These are phyloP conservation scores for Nicotiana obtusifolia DNA, from an alignment of 257 asterid genomes.

Conservation along the genomic window DNA sequence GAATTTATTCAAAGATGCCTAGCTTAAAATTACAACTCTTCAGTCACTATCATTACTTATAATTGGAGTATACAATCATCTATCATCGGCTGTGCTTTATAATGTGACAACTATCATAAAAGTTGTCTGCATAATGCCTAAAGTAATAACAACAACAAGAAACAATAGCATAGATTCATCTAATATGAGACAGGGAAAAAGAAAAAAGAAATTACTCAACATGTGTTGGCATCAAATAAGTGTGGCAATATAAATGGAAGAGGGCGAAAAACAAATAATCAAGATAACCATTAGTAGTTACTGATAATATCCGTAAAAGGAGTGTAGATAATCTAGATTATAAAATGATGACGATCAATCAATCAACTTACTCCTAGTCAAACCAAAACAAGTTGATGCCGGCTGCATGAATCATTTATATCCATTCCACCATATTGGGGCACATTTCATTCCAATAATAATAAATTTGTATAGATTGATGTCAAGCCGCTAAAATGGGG, in stretches of 20 bases:
- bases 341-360: neutral
- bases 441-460: neutral
- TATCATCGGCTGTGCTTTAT: neutral
- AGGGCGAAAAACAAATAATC: neutral
- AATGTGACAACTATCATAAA: neutral
- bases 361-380: neutral
- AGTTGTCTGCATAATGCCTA: neutral
- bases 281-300: neutral
- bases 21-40: neutral
- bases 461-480: neutral
- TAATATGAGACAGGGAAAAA: neutral
- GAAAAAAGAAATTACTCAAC: neutral
- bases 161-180: neutral
- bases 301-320: neutral
- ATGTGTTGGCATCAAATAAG: neutral
- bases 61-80: neutral
- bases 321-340: neutral
- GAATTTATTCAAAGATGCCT: neutral
- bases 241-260: neutral
- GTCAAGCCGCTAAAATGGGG: neutral
- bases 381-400: neutral
- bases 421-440: neutral
- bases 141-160: neutral
- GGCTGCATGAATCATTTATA: neutral
- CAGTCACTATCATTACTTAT: neutral